Percentiles rank a stretch among this genome's conserved stretches.
Evolutionary conservation across 108 stramenopile species (phyloP).

Genomic region (Nitzschia sp.): DNA sequence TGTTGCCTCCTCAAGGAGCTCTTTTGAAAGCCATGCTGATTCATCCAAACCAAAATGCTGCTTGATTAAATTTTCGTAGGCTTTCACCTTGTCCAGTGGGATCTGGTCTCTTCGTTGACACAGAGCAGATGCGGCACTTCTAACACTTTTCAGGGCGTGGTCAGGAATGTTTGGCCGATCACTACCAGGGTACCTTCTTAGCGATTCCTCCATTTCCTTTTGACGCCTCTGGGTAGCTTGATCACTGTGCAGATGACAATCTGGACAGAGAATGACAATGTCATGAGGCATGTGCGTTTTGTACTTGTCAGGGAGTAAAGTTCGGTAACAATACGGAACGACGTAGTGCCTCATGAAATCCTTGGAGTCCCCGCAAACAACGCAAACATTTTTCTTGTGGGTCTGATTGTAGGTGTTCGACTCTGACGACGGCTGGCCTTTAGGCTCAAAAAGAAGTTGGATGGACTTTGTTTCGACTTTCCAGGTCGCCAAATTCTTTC

Average conservation of each 20-base stretch:
- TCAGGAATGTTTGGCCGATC: slow-evolving; percentile 10
- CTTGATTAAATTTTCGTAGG: slow-evolving; percentile 30
- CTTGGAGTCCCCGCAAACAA: slow-evolving; percentile 59
- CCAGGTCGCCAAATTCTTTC: slow-evolving; percentile 71
- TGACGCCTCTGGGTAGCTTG: slow-evolving; percentile 44
- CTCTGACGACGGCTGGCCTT: slow-evolving; percentile 2
- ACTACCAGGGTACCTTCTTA: slow-evolving; percentile 23
- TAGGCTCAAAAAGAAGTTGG: slow-evolving; percentile 51
- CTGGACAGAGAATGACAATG: slow-evolving; percentile 76
- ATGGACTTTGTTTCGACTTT: slow-evolving; percentile 35
- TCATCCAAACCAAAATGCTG: slow-evolving; percentile 11
- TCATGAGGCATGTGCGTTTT: slow-evolving; percentile 87
- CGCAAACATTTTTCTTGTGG: slow-evolving; percentile 71
- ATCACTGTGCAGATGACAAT: slow-evolving; percentile 72
- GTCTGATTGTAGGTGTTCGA: slow-evolving; percentile 44
- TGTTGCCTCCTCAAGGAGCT: slow-evolving; percentile 48
- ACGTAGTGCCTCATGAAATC: slow-evolving; percentile 80
- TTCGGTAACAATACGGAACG: slow-evolving; percentile 76
- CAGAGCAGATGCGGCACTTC: slow-evolving; percentile 66
- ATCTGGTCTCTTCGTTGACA: slow-evolving; percentile 50
- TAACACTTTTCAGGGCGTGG: slow-evolving; percentile 35
- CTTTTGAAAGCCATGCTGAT: slow-evolving; percentile 32
- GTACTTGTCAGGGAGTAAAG: slow-evolving; percentile 63
- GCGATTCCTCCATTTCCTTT: slow-evolving; percentile 37
- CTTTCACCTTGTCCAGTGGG: slow-evolving; percentile 41